Conservation (phyloP, 768 basidiomycete genomes). For the Leccinum truebloodii region DNA sequence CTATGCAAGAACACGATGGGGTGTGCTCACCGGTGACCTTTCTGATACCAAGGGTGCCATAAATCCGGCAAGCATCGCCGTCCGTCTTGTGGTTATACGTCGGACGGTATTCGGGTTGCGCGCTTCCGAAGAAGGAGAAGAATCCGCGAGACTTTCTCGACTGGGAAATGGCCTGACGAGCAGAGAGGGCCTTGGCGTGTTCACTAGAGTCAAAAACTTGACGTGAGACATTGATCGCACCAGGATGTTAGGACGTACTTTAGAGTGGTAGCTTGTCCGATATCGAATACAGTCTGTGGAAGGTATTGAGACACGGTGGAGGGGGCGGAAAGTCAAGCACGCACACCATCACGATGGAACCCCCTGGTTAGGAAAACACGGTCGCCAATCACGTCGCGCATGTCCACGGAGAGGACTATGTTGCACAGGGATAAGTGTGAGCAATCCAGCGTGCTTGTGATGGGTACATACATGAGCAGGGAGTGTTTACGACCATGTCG, state of each 20-base stretch:
- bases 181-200: constrained; percentile 67
- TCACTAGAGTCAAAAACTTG: constrained; percentile 40
- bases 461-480: constrained; percentile 78
- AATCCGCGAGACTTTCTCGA: constrained; percentile 76
- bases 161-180: constrained; percentile 66
- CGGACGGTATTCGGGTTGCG: constrained; percentile 56
- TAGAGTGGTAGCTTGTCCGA: constrained; percentile 75
- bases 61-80: constrained; percentile 82
- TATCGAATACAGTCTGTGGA: constrained; percentile 70
- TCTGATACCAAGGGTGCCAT: constrained; percentile 80
- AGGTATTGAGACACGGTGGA: background rate
- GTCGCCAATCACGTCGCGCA: constrained; percentile 94
- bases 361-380: constrained; percentile 78
- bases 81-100: constrained; percentile 70
- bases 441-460: background rate
- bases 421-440: background rate
- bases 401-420: constrained; percentile 80
- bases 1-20: background rate
- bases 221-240: background rate
- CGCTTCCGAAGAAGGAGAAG: constrained; percentile 54
- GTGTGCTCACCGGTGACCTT: constrained; percentile 74
- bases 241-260: constrained; percentile 42
- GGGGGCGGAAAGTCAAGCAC: constrained; percentile 9
- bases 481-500: constrained; percentile 91
- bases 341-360: constrained; percentile 84